phyloP scores from a whole-genome alignment of 805 yeast species.

The Candida nitratophila region DNA sequence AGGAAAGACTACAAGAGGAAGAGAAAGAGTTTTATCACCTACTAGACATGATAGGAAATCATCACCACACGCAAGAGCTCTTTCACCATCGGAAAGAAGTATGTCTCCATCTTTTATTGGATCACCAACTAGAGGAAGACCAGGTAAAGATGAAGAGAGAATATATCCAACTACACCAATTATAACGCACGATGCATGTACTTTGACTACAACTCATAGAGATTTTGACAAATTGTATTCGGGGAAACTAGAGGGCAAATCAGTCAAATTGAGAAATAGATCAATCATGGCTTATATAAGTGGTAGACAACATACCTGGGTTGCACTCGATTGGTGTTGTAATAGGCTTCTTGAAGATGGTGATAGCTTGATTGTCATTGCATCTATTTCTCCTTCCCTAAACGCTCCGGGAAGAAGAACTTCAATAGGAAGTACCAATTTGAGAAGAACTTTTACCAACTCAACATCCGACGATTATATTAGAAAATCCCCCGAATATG shows the following conservation, averaged over 20 bases:
- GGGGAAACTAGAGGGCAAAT: constrained; percentile 24
- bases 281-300: constrained; percentile 56
- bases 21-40: constrained; percentile 1
- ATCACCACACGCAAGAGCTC: constrained; percentile 2
- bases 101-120: constrained; percentile 13
- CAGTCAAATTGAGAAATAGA: constrained; percentile 39
- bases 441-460: constrained; percentile 6
- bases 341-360: constrained; percentile 50
- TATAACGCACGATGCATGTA: constrained; percentile 32
- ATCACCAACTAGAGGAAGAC: not conserved
- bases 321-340: constrained; percentile 66
- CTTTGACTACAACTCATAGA: constrained; percentile 39
- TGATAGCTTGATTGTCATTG: constrained; percentile 57
- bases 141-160: constrained; percentile 4
- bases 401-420: constrained; percentile 16
- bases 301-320: constrained; percentile 79
- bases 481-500: constrained; percentile 39
- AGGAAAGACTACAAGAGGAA: constrained; percentile 11
- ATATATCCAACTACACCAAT: constrained; percentile 30
- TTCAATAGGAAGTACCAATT: constrained; percentile 6
- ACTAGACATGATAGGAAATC: not conserved
- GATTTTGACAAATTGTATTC: constrained; percentile 41
- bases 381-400: constrained; percentile 35
- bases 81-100: constrained; percentile 13
- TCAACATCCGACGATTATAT: constrained; percentile 24